Evolutionary conservation across 2,329 filamentous ascomycete species (phyloP), one percentile per base, ranked within the genome.

Genomic region (Didymosphaeria variabile): DNA sequence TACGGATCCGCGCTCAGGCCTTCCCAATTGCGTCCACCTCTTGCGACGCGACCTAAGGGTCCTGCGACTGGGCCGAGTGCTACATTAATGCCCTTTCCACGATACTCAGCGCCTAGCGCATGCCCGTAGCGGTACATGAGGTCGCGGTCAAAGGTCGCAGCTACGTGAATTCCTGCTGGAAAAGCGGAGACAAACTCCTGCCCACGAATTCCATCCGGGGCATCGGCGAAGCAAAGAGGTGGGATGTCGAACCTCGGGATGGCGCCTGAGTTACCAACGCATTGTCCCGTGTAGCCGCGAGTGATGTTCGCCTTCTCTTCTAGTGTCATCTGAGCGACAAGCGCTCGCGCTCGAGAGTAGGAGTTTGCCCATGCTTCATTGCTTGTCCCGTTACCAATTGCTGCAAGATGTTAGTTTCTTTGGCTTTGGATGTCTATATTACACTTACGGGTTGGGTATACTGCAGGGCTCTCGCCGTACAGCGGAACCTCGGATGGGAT

Each of bases 11-110:
- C 78, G 2, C 90, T 89, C 66, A 93, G 90, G 0, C 88, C 87
- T 73, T 93, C 91, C 90, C 90, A 93, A 66, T 87, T 91, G 19
- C 91, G 84, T 15, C 91, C 91, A 9, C 89, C 90, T 54, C 87
- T 83, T 0, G 90, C 90, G 70, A 92, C 89, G 8, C 90, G 85
- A 2, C 91, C 91, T 1, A 93, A 73, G 0, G 91, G 87, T 0
- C 90, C 91, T 31, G 91, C 88, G 0, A 86, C 83, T 0, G 91
- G 91, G 0, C 90, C 90, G 6, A 94, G 82, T 65, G 87, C 87
- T 57, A 92, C 83, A 71, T 93, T 88, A 42, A 88, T 85, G 1
- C 91, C 90, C 71, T 93, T 93, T 5, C 88, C 89, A 13, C 87
- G 85, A 53, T 89, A 88, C 73, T 93, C 91, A 63, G 87, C 79